phyloP scores from a whole-genome alignment of 805 yeast genomes.

The Cyberlindnera meyerae region DNA sequence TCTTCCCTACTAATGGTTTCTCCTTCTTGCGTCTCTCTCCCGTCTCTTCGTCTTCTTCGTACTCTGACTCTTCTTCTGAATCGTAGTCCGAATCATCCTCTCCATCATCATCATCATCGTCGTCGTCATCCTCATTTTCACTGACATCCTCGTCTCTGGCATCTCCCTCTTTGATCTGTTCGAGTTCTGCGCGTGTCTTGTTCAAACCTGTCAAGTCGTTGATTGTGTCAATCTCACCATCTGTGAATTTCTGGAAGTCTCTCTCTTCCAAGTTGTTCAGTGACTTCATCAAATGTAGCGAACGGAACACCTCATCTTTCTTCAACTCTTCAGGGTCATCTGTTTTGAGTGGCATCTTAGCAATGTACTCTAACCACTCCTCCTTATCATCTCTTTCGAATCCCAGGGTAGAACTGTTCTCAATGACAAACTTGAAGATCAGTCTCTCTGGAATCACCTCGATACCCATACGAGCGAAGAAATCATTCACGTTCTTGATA shows the following conservation, averaged over 20 bases:
- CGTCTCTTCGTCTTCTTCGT: slow-evolving; percentile 30
- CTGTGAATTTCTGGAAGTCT: slow-evolving; percentile 73
- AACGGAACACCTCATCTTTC: slow-evolving; percentile 85
- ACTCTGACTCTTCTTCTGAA: slow-evolving; percentile 27
- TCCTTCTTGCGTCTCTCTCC: slow-evolving; percentile 31
- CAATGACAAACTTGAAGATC: slow-evolving; percentile 73
- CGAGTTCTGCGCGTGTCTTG: slow-evolving; percentile 21
- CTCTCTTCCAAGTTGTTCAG: slow-evolving; percentile 84
- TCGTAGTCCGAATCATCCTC: slow-evolving; percentile 29
- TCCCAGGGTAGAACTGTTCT: slow-evolving; percentile 34
- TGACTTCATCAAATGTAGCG: slow-evolving; percentile 70
- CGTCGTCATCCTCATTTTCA: slow-evolving; percentile 23
- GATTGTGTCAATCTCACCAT: slow-evolving; percentile 77
- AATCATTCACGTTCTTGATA: slow-evolving; percentile 90
- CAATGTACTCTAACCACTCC: slow-evolving; percentile 38
- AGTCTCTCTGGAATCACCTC: slow-evolving; percentile 76
- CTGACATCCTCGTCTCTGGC: slow-evolving; percentile 25
- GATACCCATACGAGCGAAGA: slow-evolving; percentile 69
- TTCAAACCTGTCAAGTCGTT: slow-evolving; percentile 49
- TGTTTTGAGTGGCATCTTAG: slow-evolving; percentile 50
- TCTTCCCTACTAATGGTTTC: slow-evolving; percentile 61
- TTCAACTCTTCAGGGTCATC: slow-evolving; percentile 49
- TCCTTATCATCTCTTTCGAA: slow-evolving; percentile 35
- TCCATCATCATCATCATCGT: no score
- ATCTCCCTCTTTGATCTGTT: slow-evolving; percentile 23